Percentiles rank a stretch among this genome's conserved stretches.
These are phyloP conservation scores for Elaeis oleifera DNA, from an alignment of 202 grass and related monocot species.

Conservation along the genomic window DNA sequence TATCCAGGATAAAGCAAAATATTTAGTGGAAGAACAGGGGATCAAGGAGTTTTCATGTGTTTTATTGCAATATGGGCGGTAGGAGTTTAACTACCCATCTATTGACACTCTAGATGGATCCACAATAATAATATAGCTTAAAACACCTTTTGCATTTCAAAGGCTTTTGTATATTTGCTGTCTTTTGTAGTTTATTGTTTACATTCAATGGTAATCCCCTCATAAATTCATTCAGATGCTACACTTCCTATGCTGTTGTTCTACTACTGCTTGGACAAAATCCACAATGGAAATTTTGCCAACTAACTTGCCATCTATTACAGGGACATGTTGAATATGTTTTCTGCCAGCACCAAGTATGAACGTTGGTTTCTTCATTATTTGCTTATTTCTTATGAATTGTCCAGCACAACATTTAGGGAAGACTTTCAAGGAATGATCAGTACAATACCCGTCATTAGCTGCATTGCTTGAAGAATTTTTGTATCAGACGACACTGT, in stretches of 20 bases:
- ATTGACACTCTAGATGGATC: too few relatives aligned
- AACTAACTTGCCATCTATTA: conserved; percentile 62
- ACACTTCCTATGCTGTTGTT: conserved; percentile 79
- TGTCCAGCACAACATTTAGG: background rate
- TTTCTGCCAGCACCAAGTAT: conserved; percentile 31
- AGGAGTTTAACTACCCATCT: too few relatives aligned
- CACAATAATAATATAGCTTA: too few relatives aligned
- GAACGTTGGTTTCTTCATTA: background rate
- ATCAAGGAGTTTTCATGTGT: too few relatives aligned
- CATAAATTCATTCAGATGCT: conserved; percentile 61
- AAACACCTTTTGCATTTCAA: too few relatives aligned
- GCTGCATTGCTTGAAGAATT: conserved; percentile 75
- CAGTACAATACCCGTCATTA: conserved; percentile 56
- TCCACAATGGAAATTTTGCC: conserved; percentile 75
- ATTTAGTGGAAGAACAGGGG: too few relatives aligned
- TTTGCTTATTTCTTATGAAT: background rate
- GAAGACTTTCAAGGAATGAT: conserved; percentile 5
- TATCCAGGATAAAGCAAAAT: too few relatives aligned
- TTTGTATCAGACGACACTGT: conserved; percentile 58
- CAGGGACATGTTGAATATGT: conserved; percentile 67
- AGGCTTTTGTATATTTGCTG: too few relatives aligned
- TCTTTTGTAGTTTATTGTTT: too few relatives aligned
- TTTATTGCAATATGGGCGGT: too few relatives aligned
- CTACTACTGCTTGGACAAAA: conserved; percentile 61
- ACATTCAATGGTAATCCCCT: conserved; percentile 51